Base-by-base conservation (phyloP, 2,329 filamentous ascomycete genomes). In the Cladosporium sp. region DNA sequence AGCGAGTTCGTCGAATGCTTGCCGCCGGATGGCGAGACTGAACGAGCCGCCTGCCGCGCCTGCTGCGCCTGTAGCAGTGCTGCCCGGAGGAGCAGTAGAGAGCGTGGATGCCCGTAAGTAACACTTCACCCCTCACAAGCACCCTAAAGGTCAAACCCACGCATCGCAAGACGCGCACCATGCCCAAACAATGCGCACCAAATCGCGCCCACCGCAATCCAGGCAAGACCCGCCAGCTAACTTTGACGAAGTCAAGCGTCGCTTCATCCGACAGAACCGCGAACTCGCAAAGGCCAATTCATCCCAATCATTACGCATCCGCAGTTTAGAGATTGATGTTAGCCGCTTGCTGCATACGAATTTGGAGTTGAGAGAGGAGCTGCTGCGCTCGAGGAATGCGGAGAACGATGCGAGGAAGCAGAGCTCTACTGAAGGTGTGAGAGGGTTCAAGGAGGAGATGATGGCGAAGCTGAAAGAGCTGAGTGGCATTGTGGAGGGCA, bases 261-360 rank as follows among this genome's bases (percentile, higher is more conserved):
- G 86, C 65, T 89, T 91, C 64, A 75, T 91, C 61, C 81, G 88
- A 49, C 89, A 93, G 67, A 95, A 95, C 66, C 81, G 87, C 69
- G 88, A 93, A 63, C 85, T 93, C 56, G 88, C 88, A 52, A 77
- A 76, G 70, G 82, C 79, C 61, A 93, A 95, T 70, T 89, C 88
- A 19, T 78, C 80, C 44, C 86, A 91, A 67, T 87, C 86, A 27
- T 76, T 89, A 27, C 84, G 85, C 58, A 91, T 93, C 61, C 83
- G 88, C 54, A 81, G 77, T 56, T 78, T 93, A 52, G 88, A 92
- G 64, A 82, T 84, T 64, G 87, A 95, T 68, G 84, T 82, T 55
- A 83, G 85, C 36, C 82, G 83, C 43, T 78, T 91, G 56, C 75
- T 91, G 19, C 83, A 85, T n/a, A 87, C 93, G 59, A 93, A 93